phyloP scores from a whole-genome alignment of 208 protist genomes.

The Crithidia expoeki region DNA sequence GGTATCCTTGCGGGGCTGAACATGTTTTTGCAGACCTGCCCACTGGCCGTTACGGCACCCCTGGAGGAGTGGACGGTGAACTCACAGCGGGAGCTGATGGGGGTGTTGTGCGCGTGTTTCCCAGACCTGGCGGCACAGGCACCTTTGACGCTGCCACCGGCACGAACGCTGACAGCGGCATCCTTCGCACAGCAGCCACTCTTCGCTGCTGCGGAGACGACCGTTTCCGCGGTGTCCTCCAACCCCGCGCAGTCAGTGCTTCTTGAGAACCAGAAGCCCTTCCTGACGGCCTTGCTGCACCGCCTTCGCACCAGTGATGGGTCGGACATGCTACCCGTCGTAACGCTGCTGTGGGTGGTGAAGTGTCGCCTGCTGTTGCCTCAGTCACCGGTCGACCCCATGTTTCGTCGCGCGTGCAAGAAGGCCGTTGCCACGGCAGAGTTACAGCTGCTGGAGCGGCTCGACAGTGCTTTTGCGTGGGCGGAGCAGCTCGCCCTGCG shows the following conservation, averaged over 20 bases:
- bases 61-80: conserved; percentile 69
- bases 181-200: conserved; percentile 24
- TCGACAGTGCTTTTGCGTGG: conserved; percentile 67
- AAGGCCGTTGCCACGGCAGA: conserved; percentile 49
- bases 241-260: not conserved
- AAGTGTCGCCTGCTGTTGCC: conserved; percentile 86
- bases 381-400: conserved; percentile 78
- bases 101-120: conserved; percentile 57
- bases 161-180: conserved; percentile 9
- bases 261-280: conserved; percentile 33
- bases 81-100: conserved; percentile 54
- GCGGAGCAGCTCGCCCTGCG: conserved; percentile 65
- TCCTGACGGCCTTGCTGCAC: conserved; percentile 29
- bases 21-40: conserved; percentile 60
- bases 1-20: conserved; percentile 43
- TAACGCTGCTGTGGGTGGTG: conserved; percentile 67
- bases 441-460: conserved; percentile 42
- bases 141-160: conserved; percentile 14
- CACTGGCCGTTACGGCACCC: conserved; percentile 41
- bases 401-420: conserved; percentile 67
- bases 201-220: conserved; percentile 20
- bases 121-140: conserved; percentile 28
- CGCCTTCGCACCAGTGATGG: conserved; percentile 20
- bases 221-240: not conserved
- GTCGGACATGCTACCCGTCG: conserved; percentile 38